Evolutionary conservation across 23 red algal species (phyloP), one percentile per base, ranked within the genome.

Genomic region (Gracilaria vermiculophylla): DNA sequence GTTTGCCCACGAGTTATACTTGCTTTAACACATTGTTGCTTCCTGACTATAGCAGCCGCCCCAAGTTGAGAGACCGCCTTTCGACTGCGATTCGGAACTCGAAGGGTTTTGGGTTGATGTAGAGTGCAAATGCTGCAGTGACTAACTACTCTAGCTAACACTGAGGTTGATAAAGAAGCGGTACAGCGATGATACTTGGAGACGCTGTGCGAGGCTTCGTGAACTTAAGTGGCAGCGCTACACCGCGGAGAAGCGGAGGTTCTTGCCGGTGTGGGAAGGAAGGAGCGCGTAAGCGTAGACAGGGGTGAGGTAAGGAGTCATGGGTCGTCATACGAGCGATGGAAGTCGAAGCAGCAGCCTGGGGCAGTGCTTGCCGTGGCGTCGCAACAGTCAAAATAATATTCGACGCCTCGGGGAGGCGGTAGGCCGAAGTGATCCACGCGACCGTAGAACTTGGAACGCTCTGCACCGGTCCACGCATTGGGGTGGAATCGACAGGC

Each of bases 11-110:
- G 15, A 72, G 92, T n/a, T 92, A 95, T 45, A 98, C 96, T n/a
- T 98, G 96, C 60, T 98, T 98, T 75, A 98, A 98, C 53, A 80
- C 94, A 8, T 58, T 98, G n/a, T 87, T 98, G 13, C 78, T 98
- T 20, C 96, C 96, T 19, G 92, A 98, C 14, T 98, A 98, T 60
- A 43, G 53, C 33, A 80, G 76, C 23, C 88, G 90, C 9, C 88
- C 90, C 28, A 98, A 98, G 56, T 51, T 92, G 33, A 35, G 88
- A 14, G 67, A 88, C n/a, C 86, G 84, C 0, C 74, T 98, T 28
- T 67, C 80, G 54, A 92, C 86, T 16, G 92, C 96, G 16, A 98
- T 98, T 70, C 62, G 94, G 17, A 98, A 98, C 69, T 71, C 72
- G 11, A 85, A 94, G 78, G 96, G 96, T 16, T 98, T 98, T 43